Base-by-base conservation (phyloP, 371 early-diverging fungal species). In the Zancudomyces culisetae region DNA sequence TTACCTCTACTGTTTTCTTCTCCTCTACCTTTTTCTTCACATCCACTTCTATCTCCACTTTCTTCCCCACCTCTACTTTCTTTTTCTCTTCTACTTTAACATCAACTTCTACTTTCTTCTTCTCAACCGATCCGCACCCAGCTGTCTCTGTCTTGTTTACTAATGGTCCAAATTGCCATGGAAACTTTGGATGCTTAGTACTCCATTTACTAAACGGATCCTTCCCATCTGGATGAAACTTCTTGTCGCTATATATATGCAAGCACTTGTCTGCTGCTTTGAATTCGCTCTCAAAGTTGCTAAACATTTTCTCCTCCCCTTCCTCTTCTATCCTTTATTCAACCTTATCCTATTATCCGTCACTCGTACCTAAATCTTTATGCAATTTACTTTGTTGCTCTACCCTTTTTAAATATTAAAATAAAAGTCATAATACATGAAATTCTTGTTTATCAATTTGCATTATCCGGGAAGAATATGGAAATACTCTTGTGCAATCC, bases 231-330 rank as follows among this genome's bases (percentile, higher is more conserved):
- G 64, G 64, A 20, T 64, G 64, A 54, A 64, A 64, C 48, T 62
- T 62, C 62, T 62, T 64, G 46, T 64, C 64, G 18, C 62, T 62
- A 1, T 61, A 61, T 55, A 59, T 64, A 63, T 64, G 64, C 47
- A 64, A 55, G 28, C 64, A 64, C 13, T 63, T 59, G 54, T 54
- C 64, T 23, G 64, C 60, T 19, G 54, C 52, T 57, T 64, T 64
- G 51, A 64, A 53, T 54, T 64, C 64, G 56, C 62, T 64, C 51
- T 64, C 64, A 39, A 64, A 63, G 30, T 49, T 42, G 52, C 63
- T 49, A 55, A 64, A 64, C 65, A 64, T 64, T 19, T 13, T 27
- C 20, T 35, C 35, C 15, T 35, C 35, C 15, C 15, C 15, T 15
- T 35, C 15, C 35, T 15, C 15, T 35, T 35, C 35, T 35, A 10